Percentiles rank a stretch among this genome's conserved stretches.
Evolutionary conservation across 345 rosid genomes (phyloP).

Genomic region (Lepidium sativum): DNA sequence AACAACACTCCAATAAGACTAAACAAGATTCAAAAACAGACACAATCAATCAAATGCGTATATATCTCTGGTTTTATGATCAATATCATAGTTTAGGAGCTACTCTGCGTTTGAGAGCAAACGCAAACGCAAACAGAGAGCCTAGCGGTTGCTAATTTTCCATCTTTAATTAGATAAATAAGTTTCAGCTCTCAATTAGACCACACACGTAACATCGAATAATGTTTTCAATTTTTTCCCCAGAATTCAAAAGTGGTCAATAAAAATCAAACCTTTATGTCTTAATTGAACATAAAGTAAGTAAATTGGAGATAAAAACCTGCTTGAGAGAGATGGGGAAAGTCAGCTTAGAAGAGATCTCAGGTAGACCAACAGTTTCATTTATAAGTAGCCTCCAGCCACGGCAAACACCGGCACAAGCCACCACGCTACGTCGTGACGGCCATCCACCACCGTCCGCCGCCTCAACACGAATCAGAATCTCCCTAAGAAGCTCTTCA

Average conservation of each 20-base stretch:
- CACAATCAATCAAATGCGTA: background rate
- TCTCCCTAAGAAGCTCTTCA: conserved; percentile 64
- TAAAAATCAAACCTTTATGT: conserved; percentile 14
- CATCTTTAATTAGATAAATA: background rate
- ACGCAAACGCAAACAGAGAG: conserved; percentile 11
- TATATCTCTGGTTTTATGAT: background rate
- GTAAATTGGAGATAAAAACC: conserved; percentile 26
- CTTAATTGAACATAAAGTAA: background rate
- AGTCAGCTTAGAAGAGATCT: conserved; percentile 60
- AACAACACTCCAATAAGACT: background rate
- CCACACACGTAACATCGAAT: background rate
- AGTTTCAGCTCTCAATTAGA: background rate
- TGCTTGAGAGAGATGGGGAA: conserved; percentile 87
- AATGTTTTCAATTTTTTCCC: background rate
- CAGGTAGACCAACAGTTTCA: conserved; percentile 63
- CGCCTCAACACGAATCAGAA: conserved; percentile 53
- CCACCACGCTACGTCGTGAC: conserved; percentile 59
- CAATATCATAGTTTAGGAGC: background rate
- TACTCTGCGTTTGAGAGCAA: background rate
- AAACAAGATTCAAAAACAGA: background rate
- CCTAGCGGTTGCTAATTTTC: background rate
- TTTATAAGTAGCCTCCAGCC: conserved; percentile 62
- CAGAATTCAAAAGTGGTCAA: background rate
- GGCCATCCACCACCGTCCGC: conserved; percentile 68
- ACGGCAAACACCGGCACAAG: conserved; percentile 80